Conservation (phyloP, 306 rosid genomes). For the Rosa persica region DNA sequence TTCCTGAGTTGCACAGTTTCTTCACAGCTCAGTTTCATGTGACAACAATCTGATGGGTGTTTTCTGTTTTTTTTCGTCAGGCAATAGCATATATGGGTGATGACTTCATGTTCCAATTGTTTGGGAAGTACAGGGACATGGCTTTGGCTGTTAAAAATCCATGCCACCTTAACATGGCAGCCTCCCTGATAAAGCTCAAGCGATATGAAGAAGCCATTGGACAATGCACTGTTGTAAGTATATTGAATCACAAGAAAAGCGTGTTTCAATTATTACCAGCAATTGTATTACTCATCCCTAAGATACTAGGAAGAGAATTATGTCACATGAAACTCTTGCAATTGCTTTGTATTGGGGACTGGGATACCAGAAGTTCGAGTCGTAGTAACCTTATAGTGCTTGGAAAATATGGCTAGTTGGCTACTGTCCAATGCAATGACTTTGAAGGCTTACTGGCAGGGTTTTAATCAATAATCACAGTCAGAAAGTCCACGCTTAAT, state of each 20-base stretch:
- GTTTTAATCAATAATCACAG: neutral
- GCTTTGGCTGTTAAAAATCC: constrained; percentile 94
- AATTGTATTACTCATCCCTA: constrained; percentile 9
- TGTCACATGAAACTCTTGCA: too few relatives aligned
- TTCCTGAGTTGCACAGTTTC: neutral
- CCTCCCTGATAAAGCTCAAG: constrained; percentile 81
- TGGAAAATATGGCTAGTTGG: neutral
- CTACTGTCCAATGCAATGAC: neutral
- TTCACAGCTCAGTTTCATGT: neutral
- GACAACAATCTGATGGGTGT: constrained; percentile 12
- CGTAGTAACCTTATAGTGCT: neutral
- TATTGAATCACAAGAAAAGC: neutral
- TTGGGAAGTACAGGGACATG: constrained; percentile 90
- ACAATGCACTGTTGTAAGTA: constrained; percentile 78
- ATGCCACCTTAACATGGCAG: constrained; percentile 94
- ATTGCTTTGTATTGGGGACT: too few relatives aligned
- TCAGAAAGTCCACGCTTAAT: neutral
- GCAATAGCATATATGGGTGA: constrained; percentile 96
- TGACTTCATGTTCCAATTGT: constrained; percentile 95
- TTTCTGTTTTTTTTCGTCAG: constrained; percentile 30
- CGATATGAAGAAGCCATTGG: constrained; percentile 85
- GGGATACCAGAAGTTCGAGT: neutral
- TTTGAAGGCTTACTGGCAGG: neutral
- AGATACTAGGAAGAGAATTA: neutral
- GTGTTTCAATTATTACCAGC: constrained; percentile 7